phyloP scores from a whole-genome alignment of 2,329 filamentous ascomycete genomes.

The Sarocladium oryzae region DNA sequence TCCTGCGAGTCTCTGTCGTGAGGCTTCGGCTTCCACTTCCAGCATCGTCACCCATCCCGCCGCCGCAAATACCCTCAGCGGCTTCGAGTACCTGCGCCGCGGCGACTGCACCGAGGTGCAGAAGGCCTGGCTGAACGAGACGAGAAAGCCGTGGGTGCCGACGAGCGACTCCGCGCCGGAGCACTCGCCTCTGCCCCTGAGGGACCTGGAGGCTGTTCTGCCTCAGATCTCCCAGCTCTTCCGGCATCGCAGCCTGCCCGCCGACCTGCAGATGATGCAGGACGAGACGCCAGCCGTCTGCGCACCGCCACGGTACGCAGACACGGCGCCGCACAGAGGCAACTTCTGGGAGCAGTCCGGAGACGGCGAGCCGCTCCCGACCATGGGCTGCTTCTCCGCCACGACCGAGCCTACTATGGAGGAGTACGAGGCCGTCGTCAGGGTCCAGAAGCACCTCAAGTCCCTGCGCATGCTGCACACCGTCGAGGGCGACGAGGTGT shows the following conservation, averaged over 20 bases:
- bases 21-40: too few relatives aligned
- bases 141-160: conserved; percentile 11
- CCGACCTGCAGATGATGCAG: conserved; percentile 14
- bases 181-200: conserved; percentile 16
- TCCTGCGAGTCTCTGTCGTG: too few relatives aligned
- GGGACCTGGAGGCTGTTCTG: conserved; percentile 17
- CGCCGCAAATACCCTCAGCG: conserved; percentile 21
- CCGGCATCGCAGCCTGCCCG: conserved; percentile 12
- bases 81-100: conserved; percentile 28
- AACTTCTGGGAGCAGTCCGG: conserved; percentile 26
- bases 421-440: conserved; percentile 24
- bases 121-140: conserved; percentile 22
- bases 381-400: conserved; percentile 24
- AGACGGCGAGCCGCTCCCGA: conserved; percentile 20
- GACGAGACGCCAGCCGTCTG: conserved; percentile 13
- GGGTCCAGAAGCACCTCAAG: conserved; percentile 24
- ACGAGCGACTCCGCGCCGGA: background rate
- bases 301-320: conserved; percentile 18
- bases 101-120: conserved; percentile 23
- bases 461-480: conserved; percentile 25
- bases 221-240: conserved; percentile 19
- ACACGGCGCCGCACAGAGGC: conserved; percentile 16
- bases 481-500: conserved; percentile 20
- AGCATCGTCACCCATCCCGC: background rate
- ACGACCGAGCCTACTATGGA: conserved; percentile 19